Percentiles rank a stretch among this genome's conserved stretches.
Conservation (phyloP, 192 early-diverging fungal species). For the Coemansia sp. region DNA sequence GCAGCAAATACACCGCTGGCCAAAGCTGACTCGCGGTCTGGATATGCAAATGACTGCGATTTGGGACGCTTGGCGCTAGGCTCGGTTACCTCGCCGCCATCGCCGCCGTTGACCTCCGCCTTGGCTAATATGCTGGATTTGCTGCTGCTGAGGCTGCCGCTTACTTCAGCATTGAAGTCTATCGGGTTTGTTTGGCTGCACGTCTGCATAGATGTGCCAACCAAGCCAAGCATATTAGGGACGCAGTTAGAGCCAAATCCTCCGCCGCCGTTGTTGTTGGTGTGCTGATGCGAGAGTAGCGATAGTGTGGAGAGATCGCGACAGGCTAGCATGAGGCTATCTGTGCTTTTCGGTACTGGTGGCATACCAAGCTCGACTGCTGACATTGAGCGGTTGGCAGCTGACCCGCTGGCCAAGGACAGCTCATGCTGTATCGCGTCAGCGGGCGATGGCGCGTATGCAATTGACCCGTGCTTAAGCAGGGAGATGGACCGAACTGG, state of each 20-base stretch:
- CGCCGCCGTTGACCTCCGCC: neutral
- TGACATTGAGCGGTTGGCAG: slow-evolving; percentile 1
- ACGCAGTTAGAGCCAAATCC: slow-evolving; percentile 9
- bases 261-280: neutral
- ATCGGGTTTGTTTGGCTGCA: neutral
- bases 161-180: neutral
- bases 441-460: neutral
- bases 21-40: neutral
- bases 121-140: neutral
- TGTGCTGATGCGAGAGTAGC: slow-evolving; percentile 14
- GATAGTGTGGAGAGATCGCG: slow-evolving; percentile 41
- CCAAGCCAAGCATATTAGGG: slow-evolving; percentile 14
- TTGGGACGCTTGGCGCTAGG: slow-evolving; percentile 37
- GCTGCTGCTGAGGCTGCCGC: slow-evolving; percentile 13
- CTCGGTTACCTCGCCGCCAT: neutral
- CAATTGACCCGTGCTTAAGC: neutral
- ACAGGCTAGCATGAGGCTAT: slow-evolving; percentile 19
- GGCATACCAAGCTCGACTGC: slow-evolving; percentile 1
- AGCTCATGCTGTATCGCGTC: neutral
- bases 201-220: neutral
- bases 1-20: neutral
- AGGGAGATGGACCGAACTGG: slow-evolving; percentile 15
- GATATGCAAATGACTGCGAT: slow-evolving; percentile 16
- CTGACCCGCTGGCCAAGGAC: neutral
- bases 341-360: neutral